Evolutionary conservation across 2,329 filamentous ascomycete species (phyloP), one percentile per base, ranked within the genome.

Genomic region (Salinomyces thailandicus): DNA sequence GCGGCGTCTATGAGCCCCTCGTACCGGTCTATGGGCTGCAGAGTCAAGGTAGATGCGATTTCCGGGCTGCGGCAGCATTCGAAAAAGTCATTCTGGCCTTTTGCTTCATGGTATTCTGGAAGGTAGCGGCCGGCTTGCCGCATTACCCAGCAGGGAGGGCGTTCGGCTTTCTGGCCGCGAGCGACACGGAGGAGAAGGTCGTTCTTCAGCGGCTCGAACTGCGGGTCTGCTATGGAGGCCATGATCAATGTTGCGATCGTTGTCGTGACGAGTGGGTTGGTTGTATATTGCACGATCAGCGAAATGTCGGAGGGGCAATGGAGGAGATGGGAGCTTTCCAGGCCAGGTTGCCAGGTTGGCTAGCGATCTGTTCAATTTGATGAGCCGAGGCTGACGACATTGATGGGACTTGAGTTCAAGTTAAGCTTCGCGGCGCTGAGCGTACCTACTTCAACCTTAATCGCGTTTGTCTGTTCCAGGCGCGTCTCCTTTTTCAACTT

Each of bases 101-200:
- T 98, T 42, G 83, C 89, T 66, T 93, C 75, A 60, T 98, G 91
- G 62, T 98, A 98, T 63, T 98, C 91, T 45, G 89, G 91, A 15
- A 98, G 82, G 61, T 98, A 98, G 52, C 91, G 82, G 42, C 91
- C 91, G 56, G 91, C 91, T 77, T 98, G 91, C 64, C 91, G 83
- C 91, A 98, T 98, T 60, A 98, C 86, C 91, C 91, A 98, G 70
- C 93, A 85, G 39, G 91, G 91, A 43, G 91, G 83, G 47, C 91
- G 79, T 64, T 95, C 86, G 48, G 96, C 84, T 60, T 79, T 79
- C 65, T 95, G 74, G 60, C 89, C 91, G 73, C 82, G 77, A 48
- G 91, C 91, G 51, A 89, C 84, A 58, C 91, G 78, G 41, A 98
- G 69, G 57, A 98, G 72, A 51, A 96, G 69, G 58, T 98, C 89